Percentiles rank a stretch among this genome's conserved stretches.
phyloP scores from a whole-genome alignment of 176 grass and related monocot genomes.

The Dactylis glomerata region DNA sequence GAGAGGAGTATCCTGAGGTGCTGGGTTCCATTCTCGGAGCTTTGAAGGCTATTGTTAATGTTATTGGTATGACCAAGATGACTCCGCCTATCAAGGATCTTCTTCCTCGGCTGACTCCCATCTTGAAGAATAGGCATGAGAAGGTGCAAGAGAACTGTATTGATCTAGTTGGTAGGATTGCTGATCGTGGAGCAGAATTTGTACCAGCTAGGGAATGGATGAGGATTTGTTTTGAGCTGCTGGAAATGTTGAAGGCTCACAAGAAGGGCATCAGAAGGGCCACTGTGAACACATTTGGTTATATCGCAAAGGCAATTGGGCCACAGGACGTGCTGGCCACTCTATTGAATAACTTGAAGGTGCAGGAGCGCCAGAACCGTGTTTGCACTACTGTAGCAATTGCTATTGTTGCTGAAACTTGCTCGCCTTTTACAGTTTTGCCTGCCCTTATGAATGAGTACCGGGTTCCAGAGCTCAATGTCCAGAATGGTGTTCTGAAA shows the following conservation, averaged over 20 bases:
- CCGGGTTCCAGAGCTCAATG: conserved; percentile 87
- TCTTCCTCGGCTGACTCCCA: conserved; percentile 86
- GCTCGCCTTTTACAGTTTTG: conserved; percentile 92
- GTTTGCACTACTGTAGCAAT: conserved; percentile 97
- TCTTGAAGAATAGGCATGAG: conserved; percentile 97
- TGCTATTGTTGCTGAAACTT: conserved; percentile 96
- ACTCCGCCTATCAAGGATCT: conserved; percentile 98
- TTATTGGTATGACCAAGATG: conserved; percentile 99
- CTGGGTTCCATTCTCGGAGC: conserved; percentile 97
- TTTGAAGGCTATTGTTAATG: conserved; percentile 97
- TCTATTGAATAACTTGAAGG: conserved; percentile 90
- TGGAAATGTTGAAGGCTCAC: conserved; percentile 99
- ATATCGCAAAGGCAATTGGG: conserved; percentile 98
- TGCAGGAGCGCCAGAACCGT: conserved; percentile 95
- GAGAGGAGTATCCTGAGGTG: conserved; percentile 97
- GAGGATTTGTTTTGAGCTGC: conserved; percentile 97
- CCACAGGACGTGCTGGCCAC: conserved; percentile 94
- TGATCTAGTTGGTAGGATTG: conserved; percentile 94
- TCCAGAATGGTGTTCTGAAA: conserved; percentile 96
- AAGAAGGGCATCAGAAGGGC: conserved; percentile 97
- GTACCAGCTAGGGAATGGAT: conserved; percentile 98
- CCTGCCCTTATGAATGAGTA: conserved; percentile 98
- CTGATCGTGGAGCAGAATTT: conserved; percentile 96
- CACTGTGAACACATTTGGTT: conserved; percentile 98
- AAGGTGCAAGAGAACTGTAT: conserved; percentile 99